Percentiles rank a stretch among this genome's conserved stretches.
These are phyloP conservation scores for Magnusiomyces paraingens DNA, from an alignment of 1,139 yeast genomes.

Conservation along the genomic window DNA sequence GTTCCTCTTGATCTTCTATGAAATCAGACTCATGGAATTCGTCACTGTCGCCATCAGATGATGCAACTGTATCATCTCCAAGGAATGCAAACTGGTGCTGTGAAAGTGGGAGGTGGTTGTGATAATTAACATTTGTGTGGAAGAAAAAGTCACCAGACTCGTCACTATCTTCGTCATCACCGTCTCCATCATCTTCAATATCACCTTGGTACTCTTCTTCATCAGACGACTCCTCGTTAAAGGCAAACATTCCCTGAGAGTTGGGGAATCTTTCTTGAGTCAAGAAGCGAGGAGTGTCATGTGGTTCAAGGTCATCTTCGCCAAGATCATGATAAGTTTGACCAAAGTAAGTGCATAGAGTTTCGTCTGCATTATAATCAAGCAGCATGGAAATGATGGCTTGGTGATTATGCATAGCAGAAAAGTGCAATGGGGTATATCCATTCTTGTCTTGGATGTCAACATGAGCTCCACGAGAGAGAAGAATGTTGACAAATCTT, in stretches of 20 bases:
- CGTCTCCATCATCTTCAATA: slow-evolving; percentile 24
- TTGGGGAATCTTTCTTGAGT: slow-evolving; percentile 2
- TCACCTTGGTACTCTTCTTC: slow-evolving; percentile 25
- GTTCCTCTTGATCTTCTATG: neutral
- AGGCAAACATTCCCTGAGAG: slow-evolving; percentile 12
- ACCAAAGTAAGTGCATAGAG: slow-evolving; percentile 48
- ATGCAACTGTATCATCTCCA: neutral
- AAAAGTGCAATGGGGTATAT: slow-evolving; percentile 74
- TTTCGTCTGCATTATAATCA: slow-evolving; percentile 57
- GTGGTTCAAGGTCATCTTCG: slow-evolving; percentile 49
- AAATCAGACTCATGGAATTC: neutral
- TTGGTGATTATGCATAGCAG: slow-evolving; percentile 63
- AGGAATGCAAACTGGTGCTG: too few relatives aligned
- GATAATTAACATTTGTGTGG: slow-evolving; percentile 18
- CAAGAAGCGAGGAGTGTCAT: slow-evolving; percentile 44
- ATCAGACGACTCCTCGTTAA: slow-evolving; percentile 23
- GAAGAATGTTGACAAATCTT: slow-evolving; percentile 50
- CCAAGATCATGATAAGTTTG: slow-evolving; percentile 35
- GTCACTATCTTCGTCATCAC: slow-evolving; percentile 19
- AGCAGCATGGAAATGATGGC: slow-evolving; percentile 49
- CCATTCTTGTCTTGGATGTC: slow-evolving; percentile 69
- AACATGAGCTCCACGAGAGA: slow-evolving; percentile 67
- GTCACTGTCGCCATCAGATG: neutral
- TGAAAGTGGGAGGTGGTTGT: slow-evolving; percentile 19
- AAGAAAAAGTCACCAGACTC: neutral